Evolutionary conservation across 192 early-diverging fungal genomes (phyloP).

Genomic region (Phycomyces nitens): DNA sequence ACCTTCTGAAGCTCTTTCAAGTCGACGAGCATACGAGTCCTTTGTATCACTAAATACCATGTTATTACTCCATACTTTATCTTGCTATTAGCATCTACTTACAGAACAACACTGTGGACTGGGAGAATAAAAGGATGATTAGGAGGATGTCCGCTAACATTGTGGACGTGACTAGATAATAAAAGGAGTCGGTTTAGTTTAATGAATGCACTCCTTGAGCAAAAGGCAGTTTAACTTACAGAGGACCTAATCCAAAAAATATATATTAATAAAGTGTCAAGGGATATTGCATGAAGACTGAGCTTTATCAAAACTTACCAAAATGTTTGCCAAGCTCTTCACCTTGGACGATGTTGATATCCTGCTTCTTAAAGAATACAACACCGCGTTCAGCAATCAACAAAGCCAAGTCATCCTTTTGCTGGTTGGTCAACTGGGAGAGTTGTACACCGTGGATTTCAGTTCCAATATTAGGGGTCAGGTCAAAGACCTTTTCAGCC

Average conservation of each 20-base stretch:
- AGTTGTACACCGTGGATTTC: slow-evolving; percentile 34
- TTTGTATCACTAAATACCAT: neutral
- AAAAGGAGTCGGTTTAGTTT: neutral
- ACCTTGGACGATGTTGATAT: slow-evolving; percentile 24
- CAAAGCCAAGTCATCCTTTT: slow-evolving; percentile 33
- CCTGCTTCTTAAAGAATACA: slow-evolving; percentile 35
- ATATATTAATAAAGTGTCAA: slow-evolving; percentile 2
- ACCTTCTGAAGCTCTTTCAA: neutral
- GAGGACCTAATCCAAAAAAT: slow-evolving; percentile 11
- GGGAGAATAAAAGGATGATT: slow-evolving; percentile 22
- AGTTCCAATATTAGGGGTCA: slow-evolving; percentile 33
- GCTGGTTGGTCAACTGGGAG: slow-evolving; percentile 26
- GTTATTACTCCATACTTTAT: neutral
- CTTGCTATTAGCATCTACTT: neutral
- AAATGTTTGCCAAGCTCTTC: slow-evolving; percentile 27
- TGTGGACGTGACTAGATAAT: slow-evolving; percentile 15
- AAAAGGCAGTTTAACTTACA: slow-evolving; percentile 9
- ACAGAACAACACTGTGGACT: slow-evolving; percentile 14
- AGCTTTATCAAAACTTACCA: slow-evolving; percentile 14
- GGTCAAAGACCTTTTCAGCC: slow-evolving; percentile 23
- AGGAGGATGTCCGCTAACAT: slow-evolving; percentile 16
- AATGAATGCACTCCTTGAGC: neutral
- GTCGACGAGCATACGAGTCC: neutral
- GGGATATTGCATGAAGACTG: slow-evolving; percentile 1
- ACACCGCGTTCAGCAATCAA: slow-evolving; percentile 38